phyloP scores from a whole-genome alignment of 805 yeast genomes.

The Jamesozyma jinghongensis region DNA sequence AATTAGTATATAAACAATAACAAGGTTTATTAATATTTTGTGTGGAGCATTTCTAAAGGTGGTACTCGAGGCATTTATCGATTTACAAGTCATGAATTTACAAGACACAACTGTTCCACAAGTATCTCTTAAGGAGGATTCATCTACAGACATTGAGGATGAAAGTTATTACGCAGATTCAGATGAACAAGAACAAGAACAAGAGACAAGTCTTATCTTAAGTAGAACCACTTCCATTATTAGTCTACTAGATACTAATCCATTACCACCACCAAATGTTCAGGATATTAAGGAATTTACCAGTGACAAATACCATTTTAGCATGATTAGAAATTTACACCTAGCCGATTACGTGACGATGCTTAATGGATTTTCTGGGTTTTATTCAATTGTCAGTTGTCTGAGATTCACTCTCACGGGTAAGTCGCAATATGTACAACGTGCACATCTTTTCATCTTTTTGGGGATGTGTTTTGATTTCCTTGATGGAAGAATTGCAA shows the following conservation, averaged over 20 bases:
- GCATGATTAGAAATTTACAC: slow-evolving; percentile 77
- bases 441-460: slow-evolving; percentile 84
- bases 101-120: neutral
- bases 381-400: slow-evolving; percentile 81
- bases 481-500: slow-evolving; percentile 94
- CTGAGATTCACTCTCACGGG: slow-evolving; percentile 68
- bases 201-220: neutral
- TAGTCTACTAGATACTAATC: slow-evolving; percentile 40
- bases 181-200: neutral
- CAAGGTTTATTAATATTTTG: no score
- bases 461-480: slow-evolving; percentile 92
- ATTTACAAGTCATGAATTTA: no score
- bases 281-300: slow-evolving; percentile 71
- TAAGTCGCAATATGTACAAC: slow-evolving; percentile 58
- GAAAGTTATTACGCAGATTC: neutral
- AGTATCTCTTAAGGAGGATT: neutral
- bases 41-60: no score
- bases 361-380: slow-evolving; percentile 89
- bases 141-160: neutral
- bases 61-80: no score
- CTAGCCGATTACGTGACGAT: slow-evolving; percentile 94
- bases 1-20: no score
- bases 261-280: slow-evolving; percentile 68
- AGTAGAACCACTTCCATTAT: slow-evolving; percentile 48
- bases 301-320: slow-evolving; percentile 75